These are phyloP conservation scores for Chlamydomonas reinhardtii DNA, from an alignment of 163 green algal genomes.

Conservation along the genomic window DNA sequence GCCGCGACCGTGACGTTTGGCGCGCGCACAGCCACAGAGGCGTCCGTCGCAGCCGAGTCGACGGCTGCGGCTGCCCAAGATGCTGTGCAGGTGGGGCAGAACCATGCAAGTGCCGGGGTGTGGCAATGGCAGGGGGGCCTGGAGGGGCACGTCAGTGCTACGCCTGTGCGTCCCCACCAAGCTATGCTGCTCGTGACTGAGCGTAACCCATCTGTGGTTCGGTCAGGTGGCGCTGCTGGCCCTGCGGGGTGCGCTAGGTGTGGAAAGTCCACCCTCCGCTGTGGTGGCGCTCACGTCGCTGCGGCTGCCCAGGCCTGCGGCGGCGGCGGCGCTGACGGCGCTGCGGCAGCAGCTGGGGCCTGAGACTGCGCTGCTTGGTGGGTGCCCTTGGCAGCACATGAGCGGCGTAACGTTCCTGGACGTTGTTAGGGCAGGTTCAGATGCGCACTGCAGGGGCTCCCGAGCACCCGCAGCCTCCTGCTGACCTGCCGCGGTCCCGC, in stretches of 20 bases:
- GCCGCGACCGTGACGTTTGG: not conserved
- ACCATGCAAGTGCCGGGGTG: not conserved
- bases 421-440: no score
- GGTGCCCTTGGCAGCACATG: not conserved
- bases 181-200: constrained; percentile 2
- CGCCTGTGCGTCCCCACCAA: no score
- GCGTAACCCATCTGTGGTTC: not conserved
- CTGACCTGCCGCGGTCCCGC: no score
- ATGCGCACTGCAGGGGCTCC: no score
- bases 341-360: not conserved
- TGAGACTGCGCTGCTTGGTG: constrained; percentile 2
- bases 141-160: no score
- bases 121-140: no score
- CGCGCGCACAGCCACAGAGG: no score
- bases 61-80: no score
- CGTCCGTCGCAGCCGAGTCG: not conserved
- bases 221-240: constrained; percentile 31
- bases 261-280: constrained; percentile 1
- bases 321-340: not conserved
- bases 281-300: not conserved
- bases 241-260: constrained; percentile 2
- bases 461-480: no score
- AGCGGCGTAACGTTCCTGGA: no score
- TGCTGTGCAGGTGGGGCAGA: no score
- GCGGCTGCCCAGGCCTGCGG: not conserved